A percentile compares a stretch with the other conserved stretches of the same genome.
Conservation (phyloP, 1,284 basidiomycete genomes). For the Pholiota adiposa region DNA sequence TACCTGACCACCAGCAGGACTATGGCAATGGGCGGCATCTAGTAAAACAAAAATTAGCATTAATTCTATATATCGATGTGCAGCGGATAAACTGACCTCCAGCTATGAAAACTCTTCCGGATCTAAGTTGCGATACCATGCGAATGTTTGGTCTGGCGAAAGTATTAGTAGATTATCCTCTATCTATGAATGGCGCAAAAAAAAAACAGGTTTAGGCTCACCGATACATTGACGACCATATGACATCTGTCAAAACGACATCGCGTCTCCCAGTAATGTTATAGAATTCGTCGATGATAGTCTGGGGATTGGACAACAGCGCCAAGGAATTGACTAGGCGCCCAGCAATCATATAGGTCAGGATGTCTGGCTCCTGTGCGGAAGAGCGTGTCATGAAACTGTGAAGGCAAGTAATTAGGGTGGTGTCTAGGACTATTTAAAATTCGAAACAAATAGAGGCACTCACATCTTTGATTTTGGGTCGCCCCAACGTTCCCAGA, state of each 20-base stretch:
- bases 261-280: slow-evolving; percentile 17
- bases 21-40: slow-evolving; percentile 49
- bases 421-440: too few species aligned
- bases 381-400: slow-evolving; percentile 15
- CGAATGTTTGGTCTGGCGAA: slow-evolving; percentile 29
- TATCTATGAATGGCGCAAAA: not conserved
- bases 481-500: slow-evolving; percentile 22
- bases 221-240: slow-evolving; percentile 18
- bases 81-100: slow-evolving; percentile 20
- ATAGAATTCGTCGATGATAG: slow-evolving; percentile 19
- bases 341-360: slow-evolving; percentile 15
- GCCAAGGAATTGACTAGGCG: slow-evolving; percentile 9
- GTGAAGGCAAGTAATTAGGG: not conserved
- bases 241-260: slow-evolving; percentile 16
- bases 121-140: slow-evolving; percentile 31
- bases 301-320: slow-evolving; percentile 8
- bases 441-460: not conserved
- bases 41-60: not conserved
- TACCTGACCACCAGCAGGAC: slow-evolving; percentile 45
- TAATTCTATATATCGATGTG: not conserved
- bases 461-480: slow-evolving; percentile 14
- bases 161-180: too few species aligned
- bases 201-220: not conserved
- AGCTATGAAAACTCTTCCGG: slow-evolving; percentile 22
- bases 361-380: slow-evolving; percentile 14